phyloP scores from a whole-genome alignment of 176 grass and related monocot species.

The Bromus sterilis region DNA sequence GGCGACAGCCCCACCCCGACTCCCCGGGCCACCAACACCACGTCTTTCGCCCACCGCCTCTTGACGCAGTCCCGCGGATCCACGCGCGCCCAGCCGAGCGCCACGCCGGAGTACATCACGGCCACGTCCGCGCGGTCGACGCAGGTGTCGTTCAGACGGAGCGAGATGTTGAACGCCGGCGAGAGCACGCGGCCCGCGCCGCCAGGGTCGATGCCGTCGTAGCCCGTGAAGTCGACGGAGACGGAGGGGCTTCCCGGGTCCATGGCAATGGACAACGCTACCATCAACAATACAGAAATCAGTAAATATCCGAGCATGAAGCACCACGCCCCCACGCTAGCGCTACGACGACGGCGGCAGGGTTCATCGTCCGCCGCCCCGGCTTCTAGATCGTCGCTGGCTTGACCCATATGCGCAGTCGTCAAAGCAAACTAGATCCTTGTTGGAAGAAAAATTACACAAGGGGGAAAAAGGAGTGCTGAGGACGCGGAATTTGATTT shows the following conservation, averaged over 20 bases:
- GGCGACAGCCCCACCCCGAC: background rate
- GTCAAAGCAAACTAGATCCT: too few species aligned
- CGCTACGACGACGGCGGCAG: too few species aligned
- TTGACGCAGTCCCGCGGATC: background rate
- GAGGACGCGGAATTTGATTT: too few species aligned
- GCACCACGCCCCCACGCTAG: too few species aligned
- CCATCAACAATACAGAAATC: background rate
- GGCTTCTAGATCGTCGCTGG: too few species aligned
- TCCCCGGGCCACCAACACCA: background rate
- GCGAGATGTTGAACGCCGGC: background rate
- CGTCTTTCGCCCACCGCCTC: background rate
- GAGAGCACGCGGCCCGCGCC: background rate
- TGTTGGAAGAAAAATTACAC: too few species aligned
- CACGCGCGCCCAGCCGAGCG: conserved; percentile 1
- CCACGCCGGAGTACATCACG: background rate
- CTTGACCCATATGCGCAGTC: too few species aligned
- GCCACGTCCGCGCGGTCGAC: background rate
- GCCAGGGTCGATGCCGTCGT: background rate
- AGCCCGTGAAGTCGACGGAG: background rate
- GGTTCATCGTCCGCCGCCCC: too few species aligned
- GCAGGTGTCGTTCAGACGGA: background rate
- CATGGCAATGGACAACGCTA: background rate
- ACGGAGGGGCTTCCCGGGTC: background rate
- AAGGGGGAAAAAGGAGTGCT: too few species aligned
- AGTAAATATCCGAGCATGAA: too few species aligned